A percentile compares a stretch with the other conserved stretches of the same genome.
Evolutionary conservation across 768 basidiomycete genomes (phyloP).

Genomic region (Tylopilus subfusipes): DNA sequence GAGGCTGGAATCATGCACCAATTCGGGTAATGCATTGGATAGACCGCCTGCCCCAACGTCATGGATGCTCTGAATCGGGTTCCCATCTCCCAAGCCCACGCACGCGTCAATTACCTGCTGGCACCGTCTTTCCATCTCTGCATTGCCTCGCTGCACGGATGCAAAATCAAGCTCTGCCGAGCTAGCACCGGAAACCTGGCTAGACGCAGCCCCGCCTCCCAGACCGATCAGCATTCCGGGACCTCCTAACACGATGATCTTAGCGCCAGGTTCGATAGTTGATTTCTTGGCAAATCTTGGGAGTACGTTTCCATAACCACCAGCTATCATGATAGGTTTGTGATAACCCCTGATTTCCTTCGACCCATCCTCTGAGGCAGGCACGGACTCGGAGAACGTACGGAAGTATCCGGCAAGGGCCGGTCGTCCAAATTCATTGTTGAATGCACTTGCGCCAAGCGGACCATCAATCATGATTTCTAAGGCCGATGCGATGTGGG

Average conservation of each 20-base stretch:
- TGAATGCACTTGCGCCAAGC: constrained; percentile 92
- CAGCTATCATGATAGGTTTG: constrained; percentile 99
- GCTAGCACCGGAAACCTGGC: constrained; percentile 85
- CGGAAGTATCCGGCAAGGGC: constrained; percentile 93
- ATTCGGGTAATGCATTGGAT: constrained; percentile 93
- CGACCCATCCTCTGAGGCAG: constrained; percentile 45
- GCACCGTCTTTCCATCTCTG: constrained; percentile 96
- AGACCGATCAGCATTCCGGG: constrained; percentile 96
- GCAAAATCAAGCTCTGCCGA: constrained; percentile 96
- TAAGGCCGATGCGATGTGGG: constrained; percentile 87
- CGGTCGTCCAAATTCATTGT: constrained; percentile 97
- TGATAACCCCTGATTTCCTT: constrained; percentile 90
- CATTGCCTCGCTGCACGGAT: constrained; percentile 95
- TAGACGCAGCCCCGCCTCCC: constrained; percentile 95
- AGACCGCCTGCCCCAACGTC: constrained; percentile 97
- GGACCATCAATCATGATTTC: constrained; percentile 99
- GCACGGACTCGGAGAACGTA: constrained; percentile 81
- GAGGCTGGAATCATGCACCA: constrained; percentile 93
- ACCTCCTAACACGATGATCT: constrained; percentile 90
- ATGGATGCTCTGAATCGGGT: constrained; percentile 93
- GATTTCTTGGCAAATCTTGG: constrained; percentile 78
- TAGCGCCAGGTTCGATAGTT: constrained; percentile 73
- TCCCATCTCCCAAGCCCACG: constrained; percentile 52
- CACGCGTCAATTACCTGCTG: constrained; percentile 98
- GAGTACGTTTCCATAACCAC: constrained; percentile 92